Percentiles rank a stretch among this genome's conserved stretches.
Conservation (phyloP, 2,329 filamentous ascomycete genomes). For the Aquanectria penicillioides region DNA sequence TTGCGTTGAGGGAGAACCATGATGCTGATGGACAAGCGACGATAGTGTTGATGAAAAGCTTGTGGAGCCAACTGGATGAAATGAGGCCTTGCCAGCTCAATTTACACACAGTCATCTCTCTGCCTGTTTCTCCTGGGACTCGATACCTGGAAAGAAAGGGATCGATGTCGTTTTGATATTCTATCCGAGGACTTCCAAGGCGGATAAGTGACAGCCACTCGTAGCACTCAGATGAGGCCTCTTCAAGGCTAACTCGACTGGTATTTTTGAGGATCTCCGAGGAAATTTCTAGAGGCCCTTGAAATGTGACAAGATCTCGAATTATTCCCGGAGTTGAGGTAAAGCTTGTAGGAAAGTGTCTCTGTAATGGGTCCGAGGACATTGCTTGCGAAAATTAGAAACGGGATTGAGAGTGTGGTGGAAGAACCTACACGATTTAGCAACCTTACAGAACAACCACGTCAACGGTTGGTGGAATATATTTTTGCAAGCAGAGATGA, state of each 20-base stretch:
- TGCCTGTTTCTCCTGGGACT: conserved; percentile 56
- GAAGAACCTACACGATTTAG: conserved; percentile 38
- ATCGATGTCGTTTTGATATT: conserved; percentile 68
- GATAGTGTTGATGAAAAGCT: conserved; percentile 58
- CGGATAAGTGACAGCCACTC: conserved; percentile 80
- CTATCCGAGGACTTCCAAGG: conserved; percentile 72
- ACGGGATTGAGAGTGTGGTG: background rate
- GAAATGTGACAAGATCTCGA: conserved; percentile 30
- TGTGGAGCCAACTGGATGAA: conserved; percentile 61
- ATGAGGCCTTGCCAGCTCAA: conserved; percentile 71
- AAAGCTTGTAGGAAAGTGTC: conserved; percentile 55
- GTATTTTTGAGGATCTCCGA: conserved; percentile 44
- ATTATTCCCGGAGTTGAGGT: conserved; percentile 42
- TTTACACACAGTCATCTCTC: conserved; percentile 54
- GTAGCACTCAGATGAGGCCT: conserved; percentile 71
- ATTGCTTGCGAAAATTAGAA: conserved; percentile 52
- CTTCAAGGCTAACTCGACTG: conserved; percentile 65
- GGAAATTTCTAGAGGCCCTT: conserved; percentile 40
- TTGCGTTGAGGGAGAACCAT: conserved; percentile 67
- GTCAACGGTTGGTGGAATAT: conserved; percentile 73
- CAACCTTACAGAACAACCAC: conserved; percentile 82
- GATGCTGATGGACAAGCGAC: conserved; percentile 52
- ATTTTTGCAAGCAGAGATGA: conserved; percentile 82
- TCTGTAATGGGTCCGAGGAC: conserved; percentile 59
- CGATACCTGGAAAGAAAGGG: conserved; percentile 75